phyloP scores from a whole-genome alignment of 306 rosid genomes.

The Rubus parviflorus region DNA sequence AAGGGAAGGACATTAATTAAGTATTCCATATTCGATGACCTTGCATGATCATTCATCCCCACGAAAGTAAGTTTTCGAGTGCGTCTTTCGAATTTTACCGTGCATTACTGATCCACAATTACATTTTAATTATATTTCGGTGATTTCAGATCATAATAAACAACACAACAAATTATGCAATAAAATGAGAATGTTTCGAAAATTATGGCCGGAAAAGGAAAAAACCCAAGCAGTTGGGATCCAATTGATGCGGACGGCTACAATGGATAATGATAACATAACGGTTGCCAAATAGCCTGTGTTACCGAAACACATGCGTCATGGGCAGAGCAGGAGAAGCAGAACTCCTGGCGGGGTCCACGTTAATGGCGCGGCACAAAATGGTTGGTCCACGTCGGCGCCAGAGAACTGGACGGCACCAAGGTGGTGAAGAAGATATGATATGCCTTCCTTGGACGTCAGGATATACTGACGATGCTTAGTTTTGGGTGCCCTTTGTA shows the following conservation, averaged over 20 bases:
- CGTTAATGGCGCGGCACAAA: slow-evolving; percentile 16
- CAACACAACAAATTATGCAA: too few relatives aligned
- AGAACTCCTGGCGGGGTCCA: background rate
- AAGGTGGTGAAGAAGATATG: background rate
- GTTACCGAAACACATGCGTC: background rate
- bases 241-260: slow-evolving; percentile 1
- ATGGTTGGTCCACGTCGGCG: slow-evolving; percentile 41
- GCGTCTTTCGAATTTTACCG: too few relatives aligned
- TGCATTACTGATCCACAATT: too few relatives aligned
- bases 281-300: background rate
- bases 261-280: background rate
- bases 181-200: too few relatives aligned
- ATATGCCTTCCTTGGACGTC: background rate
- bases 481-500: background rate
- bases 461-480: background rate
- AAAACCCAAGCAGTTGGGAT: background rate
- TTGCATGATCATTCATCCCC: background rate
- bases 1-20: background rate
- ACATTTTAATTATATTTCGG: too few relatives aligned
- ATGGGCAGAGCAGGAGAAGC: background rate
- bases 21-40: too few relatives aligned
- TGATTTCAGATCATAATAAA: too few relatives aligned
- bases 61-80: background rate
- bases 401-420: slow-evolving; percentile 16
- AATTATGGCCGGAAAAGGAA: too few relatives aligned